Evolutionary conservation across 2,329 filamentous ascomycete genomes (phyloP).

Genomic region (Ceratocystis papillata): DNA sequence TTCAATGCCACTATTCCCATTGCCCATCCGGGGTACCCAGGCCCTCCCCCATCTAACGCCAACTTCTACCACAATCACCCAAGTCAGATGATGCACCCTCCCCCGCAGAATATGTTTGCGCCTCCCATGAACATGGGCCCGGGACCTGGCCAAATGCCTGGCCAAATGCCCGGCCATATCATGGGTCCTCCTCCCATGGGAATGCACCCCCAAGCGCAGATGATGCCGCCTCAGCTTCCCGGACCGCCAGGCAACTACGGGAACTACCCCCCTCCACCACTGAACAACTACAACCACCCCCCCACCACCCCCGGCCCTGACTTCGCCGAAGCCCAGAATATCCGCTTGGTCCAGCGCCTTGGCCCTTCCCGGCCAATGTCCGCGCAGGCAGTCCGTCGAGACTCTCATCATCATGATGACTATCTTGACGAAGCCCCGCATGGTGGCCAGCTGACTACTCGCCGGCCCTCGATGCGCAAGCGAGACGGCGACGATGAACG

Average conservation of each 20-base stretch:
- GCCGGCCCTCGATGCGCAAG: conserved; percentile 19
- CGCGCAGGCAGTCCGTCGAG: conserved; percentile 17
- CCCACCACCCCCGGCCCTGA: conserved; percentile 11
- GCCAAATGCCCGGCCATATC: not conserved
- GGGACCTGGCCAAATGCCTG: conserved; percentile 4
- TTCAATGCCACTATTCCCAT: conserved; percentile 14
- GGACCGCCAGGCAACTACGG: conserved; percentile 10
- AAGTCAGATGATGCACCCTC: conserved; percentile 18
- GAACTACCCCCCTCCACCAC: conserved; percentile 14
- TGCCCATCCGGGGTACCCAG: conserved; percentile 11
- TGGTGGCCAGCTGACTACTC: conserved; percentile 11
- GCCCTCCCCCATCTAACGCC: conserved; percentile 13
- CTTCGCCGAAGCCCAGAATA: conserved; percentile 17
- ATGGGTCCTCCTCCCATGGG: conserved; percentile 17
- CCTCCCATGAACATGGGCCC: conserved; percentile 21
- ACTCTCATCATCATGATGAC: conserved; percentile 21
- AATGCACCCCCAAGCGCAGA: conserved; percentile 17
- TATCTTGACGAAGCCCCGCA: conserved; percentile 12
- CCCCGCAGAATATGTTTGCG: conserved; percentile 19
- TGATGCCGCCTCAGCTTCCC: conserved; percentile 17
- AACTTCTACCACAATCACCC: conserved; percentile 15
- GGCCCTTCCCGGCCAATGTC: conserved; percentile 20
- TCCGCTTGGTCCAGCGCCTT: conserved; percentile 18
- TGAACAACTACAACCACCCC: conserved; percentile 18
- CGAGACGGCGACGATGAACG: conserved; percentile 19